A percentile compares a stretch with the other conserved stretches of the same genome.
Evolutionary conservation across 495 filamentous ascomycete genomes (phyloP).

Genomic region (Neurospora tetraspora): DNA sequence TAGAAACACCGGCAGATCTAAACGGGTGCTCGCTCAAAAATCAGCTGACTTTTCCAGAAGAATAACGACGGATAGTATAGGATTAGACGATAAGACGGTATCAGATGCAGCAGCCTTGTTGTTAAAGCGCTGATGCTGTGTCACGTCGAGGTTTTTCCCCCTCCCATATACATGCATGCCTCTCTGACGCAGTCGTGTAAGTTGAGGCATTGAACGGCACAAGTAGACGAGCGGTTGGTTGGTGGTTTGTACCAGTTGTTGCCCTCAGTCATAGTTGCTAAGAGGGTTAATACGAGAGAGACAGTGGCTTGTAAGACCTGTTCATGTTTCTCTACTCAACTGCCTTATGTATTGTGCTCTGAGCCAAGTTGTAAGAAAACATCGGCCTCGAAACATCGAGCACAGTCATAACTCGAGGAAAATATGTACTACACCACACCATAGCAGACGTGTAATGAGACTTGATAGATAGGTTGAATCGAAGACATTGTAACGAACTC

Average conservation of each 20-base stretch:
- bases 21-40: too few relatives aligned
- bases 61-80: not conserved
- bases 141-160: not conserved
- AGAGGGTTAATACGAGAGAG: not conserved
- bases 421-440: not conserved
- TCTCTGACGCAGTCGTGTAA: not conserved
- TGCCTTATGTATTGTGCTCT: not conserved
- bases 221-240: not conserved
- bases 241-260: not conserved
- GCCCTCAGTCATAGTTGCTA: not conserved
- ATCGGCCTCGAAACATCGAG: too few relatives aligned
- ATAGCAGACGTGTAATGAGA: not conserved
- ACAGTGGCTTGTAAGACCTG: not conserved
- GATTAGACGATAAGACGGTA: not conserved
- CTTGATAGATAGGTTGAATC: not conserved
- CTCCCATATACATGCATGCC: not conserved
- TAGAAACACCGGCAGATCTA: too few relatives aligned
- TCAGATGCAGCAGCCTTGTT: not conserved
- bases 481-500: not conserved
- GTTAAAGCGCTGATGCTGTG: not conserved
- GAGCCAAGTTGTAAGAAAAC: not conserved
- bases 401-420: not conserved
- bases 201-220: not conserved
- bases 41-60: not conserved
- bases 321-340: not conserved